These are phyloP conservation scores for Boletus rubropictus DNA, from an alignment of 768 basidiomycete genomes.

Conservation along the genomic window DNA sequence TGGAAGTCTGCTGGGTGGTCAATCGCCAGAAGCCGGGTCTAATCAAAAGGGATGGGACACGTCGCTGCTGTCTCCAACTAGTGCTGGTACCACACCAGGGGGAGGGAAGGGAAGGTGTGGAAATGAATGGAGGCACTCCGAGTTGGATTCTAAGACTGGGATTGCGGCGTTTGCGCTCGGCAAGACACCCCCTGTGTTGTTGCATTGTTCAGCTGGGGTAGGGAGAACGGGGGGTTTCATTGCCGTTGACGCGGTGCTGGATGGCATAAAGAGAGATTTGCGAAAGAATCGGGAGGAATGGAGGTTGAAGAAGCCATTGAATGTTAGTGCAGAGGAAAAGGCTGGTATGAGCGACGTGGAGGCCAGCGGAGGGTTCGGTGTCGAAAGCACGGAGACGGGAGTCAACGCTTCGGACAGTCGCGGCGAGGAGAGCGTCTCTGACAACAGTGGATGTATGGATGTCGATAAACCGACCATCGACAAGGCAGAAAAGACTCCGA, in stretches of 20 bases:
- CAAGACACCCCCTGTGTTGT: constrained; percentile 50
- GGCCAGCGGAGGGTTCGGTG: constrained; percentile 1
- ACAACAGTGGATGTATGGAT: constrained; percentile 19
- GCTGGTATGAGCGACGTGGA: constrained; percentile 2
- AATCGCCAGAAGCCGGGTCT: constrained; percentile 13
- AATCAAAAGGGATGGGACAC: constrained; percentile 3
- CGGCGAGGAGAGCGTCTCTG: background rate
- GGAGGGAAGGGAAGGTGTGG: constrained; percentile 10
- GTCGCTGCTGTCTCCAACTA: constrained; percentile 17
- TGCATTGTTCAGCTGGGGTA: constrained; percentile 93
- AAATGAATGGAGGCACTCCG: constrained; percentile 30
- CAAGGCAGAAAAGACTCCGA: background rate
- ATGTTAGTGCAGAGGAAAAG: background rate
- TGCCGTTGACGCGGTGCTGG: constrained; percentile 79
- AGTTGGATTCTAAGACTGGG: constrained; percentile 51
- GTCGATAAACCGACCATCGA: constrained; percentile 20
- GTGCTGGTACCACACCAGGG: background rate
- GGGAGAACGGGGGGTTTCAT: constrained; percentile 94
- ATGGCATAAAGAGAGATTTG: constrained; percentile 62
- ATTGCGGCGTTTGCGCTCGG: constrained; percentile 49
- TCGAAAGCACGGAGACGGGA: constrained; percentile 9
- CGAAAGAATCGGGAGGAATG: constrained; percentile 28
- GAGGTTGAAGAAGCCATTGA: constrained; percentile 2
- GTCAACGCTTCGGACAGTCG: constrained; percentile 1
- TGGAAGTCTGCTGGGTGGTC: constrained; percentile 14